Evolutionary conservation across 306 rosid genomes (phyloP).

Genomic region (Trichosanthes truncata): DNA sequence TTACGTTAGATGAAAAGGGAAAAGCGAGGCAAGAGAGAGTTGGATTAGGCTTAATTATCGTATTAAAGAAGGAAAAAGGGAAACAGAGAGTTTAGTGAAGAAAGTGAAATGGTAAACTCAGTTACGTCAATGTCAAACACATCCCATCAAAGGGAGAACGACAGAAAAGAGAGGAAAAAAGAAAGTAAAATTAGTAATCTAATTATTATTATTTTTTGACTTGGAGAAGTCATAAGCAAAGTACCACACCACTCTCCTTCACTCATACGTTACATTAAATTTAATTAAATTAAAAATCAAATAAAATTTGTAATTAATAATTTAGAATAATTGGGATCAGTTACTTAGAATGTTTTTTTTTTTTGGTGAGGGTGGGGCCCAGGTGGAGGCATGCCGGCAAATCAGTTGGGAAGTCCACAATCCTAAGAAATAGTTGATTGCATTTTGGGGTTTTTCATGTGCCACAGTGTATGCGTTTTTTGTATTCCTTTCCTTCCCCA

Average conservation of each 20-base stretch:
- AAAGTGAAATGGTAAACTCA: background rate
- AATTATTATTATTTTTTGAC: conserved; percentile 2
- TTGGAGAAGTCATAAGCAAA: conserved; percentile 48
- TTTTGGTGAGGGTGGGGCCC: background rate
- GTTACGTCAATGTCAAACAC: conserved; percentile 6
- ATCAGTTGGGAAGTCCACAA: conserved; percentile 10
- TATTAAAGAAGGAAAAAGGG: background rate
- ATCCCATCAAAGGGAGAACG: background rate
- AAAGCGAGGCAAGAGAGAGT: background rate
- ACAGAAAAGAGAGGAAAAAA: background rate
- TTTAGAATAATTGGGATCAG: background rate
- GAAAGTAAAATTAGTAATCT: background rate
- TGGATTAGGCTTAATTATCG: background rate
- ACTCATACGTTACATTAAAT: conserved; percentile 7
- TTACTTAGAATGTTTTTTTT: background rate
- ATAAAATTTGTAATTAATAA: background rate
- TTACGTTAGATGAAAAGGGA: background rate
- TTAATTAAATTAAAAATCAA: background rate
- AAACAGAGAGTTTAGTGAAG: background rate
- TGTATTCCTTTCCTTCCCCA: background rate
- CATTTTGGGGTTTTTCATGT: background rate
- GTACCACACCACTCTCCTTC: conserved; percentile 16
- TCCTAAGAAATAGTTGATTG: conserved; percentile 13
- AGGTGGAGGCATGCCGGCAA: conserved; percentile 9
- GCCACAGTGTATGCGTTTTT: background rate